These are phyloP conservation scores for Quaeritorhiza haematococci DNA, from an alignment of 371 early-diverging fungal genomes.

Conservation along the genomic window DNA sequence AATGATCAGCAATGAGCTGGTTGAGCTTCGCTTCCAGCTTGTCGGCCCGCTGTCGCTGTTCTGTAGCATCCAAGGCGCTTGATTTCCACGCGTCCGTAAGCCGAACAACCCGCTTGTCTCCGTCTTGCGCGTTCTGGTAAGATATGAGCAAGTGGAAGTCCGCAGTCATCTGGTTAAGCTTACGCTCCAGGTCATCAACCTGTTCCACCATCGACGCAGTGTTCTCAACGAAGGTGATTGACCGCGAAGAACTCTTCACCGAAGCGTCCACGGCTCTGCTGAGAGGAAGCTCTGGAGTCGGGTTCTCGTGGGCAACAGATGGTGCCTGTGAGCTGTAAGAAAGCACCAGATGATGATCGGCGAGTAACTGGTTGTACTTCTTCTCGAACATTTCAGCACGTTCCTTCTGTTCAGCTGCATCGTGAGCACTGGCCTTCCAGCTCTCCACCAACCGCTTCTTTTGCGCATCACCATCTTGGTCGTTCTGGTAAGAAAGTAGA, in stretches of 20 bases:
- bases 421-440: background rate
- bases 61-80: background rate
- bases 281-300: too few relatives aligned
- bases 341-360: background rate
- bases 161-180: background rate
- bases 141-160: background rate
- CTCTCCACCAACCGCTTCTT: background rate
- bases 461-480: background rate
- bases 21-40: background rate
- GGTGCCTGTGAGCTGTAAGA: background rate
- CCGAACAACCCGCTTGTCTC: background rate
- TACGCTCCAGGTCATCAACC: background rate
- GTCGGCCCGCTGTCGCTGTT: background rate
- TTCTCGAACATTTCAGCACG: background rate
- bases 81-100: background rate
- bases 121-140: background rate
- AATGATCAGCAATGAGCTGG: background rate
- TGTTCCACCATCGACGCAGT: too few relatives aligned
- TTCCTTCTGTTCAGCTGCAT: background rate
- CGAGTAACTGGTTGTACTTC: background rate
- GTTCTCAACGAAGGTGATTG: too few relatives aligned
- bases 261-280: too few relatives aligned
- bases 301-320: background rate
- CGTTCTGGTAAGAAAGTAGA: slow-evolving; percentile 8
- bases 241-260: too few relatives aligned